Evolutionary conservation across 169 alveolate species (phyloP).

Genomic region (Cyclospora cayetanensis): DNA sequence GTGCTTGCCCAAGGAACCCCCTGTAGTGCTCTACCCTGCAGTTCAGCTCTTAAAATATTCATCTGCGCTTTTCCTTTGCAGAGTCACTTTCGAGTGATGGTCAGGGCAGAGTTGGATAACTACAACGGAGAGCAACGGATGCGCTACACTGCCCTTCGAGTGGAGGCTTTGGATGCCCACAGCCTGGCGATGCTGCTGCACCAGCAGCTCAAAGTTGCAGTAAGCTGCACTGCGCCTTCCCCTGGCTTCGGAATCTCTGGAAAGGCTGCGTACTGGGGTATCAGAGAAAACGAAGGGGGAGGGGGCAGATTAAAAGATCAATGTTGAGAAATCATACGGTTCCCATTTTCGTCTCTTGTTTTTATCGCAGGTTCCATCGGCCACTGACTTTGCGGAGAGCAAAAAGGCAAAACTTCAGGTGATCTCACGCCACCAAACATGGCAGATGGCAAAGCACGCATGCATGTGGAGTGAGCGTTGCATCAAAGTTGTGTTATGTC

Average conservation of each 20-base stretch:
- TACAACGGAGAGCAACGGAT: constrained; percentile 50
- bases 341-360: not conserved
- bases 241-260: too few relatives aligned
- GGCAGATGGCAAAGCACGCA: not conserved
- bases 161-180: constrained; percentile 35
- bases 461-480: not conserved
- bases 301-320: too few relatives aligned
- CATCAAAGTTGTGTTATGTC: not conserved
- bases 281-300: not conserved
- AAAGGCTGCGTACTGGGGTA: too few relatives aligned
- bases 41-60: not conserved
- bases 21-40: not conserved
- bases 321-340: too few relatives aligned
- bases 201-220: constrained; percentile 51
- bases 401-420: constrained; percentile 22
- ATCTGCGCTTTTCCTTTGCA: not conserved
- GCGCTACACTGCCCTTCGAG: constrained; percentile 53
- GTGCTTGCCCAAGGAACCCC: not conserved
- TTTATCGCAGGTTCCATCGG: constrained; percentile 11
- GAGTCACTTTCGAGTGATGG: constrained; percentile 30
- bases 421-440: too few relatives aligned
- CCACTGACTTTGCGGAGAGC: constrained; percentile 33
- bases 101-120: constrained; percentile 39
- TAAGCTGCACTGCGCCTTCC: not conserved
- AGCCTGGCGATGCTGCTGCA: constrained; percentile 17